Evolutionary conservation across 179 eudicot species (phyloP).

Genomic region (Silene noctiflora): DNA sequence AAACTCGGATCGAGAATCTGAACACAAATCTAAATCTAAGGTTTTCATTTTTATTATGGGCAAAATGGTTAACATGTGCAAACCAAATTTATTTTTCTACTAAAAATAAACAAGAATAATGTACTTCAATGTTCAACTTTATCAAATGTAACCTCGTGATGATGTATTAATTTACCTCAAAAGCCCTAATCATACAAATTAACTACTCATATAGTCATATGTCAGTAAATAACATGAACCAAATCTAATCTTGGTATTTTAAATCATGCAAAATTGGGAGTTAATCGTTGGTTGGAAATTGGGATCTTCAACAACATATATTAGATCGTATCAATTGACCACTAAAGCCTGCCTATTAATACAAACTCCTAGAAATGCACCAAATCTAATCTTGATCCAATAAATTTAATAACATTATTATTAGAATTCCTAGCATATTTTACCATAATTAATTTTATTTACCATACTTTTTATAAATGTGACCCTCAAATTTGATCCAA

Average conservation of each 20-base stretch:
- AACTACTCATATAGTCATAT: neutral
- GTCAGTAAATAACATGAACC: constrained; percentile 12
- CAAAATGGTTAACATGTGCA: neutral
- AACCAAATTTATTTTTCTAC: neutral
- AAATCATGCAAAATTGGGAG: constrained; percentile 1
- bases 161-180: constrained; percentile 19
- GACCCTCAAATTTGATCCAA: constrained; percentile 18
- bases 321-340: neutral
- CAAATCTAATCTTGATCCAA: constrained; percentile 40
- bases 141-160: constrained; percentile 12
- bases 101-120: neutral
- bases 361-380: constrained; percentile 34
- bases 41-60: too few relatives aligned
- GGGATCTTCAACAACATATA: constrained; percentile 35
- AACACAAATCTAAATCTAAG: too few relatives aligned
- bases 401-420: neutral
- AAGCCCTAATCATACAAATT: constrained; percentile 15
- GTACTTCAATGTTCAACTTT: constrained; percentile 6
- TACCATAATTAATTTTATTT: neutral
- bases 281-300: constrained; percentile 25
- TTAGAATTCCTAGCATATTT: neutral
- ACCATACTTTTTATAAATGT: constrained; percentile 5
- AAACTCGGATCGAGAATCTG: too few relatives aligned
- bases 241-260: constrained; percentile 35
- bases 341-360: constrained; percentile 25